phyloP scores from a whole-genome alignment of 1,139 yeast genomes.

The Lodderomyces parapsilosis region DNA sequence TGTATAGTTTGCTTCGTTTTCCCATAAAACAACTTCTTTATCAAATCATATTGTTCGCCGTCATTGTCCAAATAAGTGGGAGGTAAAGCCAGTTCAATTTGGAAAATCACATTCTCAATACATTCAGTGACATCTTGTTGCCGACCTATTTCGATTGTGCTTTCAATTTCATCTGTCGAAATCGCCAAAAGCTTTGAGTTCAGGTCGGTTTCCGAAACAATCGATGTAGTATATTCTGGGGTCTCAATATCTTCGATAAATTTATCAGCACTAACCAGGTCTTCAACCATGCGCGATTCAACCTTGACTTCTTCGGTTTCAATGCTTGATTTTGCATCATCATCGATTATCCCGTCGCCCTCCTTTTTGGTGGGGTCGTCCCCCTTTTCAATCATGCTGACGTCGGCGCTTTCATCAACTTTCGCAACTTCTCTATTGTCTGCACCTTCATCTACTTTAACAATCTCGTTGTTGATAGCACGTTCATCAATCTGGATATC shows the following conservation, averaged over 20 bases:
- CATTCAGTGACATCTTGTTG: slow-evolving; percentile 98
- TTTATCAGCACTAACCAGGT: slow-evolving; percentile 2
- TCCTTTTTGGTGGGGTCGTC: not conserved
- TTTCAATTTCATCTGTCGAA: slow-evolving; percentile 62
- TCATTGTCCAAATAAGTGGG: slow-evolving; percentile 62
- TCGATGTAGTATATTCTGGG: slow-evolving; percentile 6
- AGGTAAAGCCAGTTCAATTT: slow-evolving; percentile 83
- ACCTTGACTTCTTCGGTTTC: slow-evolving; percentile 1
- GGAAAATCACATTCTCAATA: slow-evolving; percentile 91
- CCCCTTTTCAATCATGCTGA: no score
- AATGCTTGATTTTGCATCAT: slow-evolving; percentile 9
- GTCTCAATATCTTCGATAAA: slow-evolving; percentile 9
- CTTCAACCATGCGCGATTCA: slow-evolving; percentile 4
- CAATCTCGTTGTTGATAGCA: not conserved
- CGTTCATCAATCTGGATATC: slow-evolving; percentile 1
- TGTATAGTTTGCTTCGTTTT: slow-evolving; percentile 45
- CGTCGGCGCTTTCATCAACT: not conserved
- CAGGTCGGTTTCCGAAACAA: slow-evolving; percentile 8
- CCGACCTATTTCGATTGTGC: slow-evolving; percentile 77
- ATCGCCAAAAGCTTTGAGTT: slow-evolving; percentile 36
- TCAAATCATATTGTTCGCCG: slow-evolving; percentile 78
- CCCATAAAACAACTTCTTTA: slow-evolving; percentile 81
- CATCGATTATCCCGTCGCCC: slow-evolving; percentile 13
- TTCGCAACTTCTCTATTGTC: not conserved
- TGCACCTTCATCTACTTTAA: no score